Evolutionary conservation across 345 rosid species (phyloP).

Genomic region (Geranium brycei): DNA sequence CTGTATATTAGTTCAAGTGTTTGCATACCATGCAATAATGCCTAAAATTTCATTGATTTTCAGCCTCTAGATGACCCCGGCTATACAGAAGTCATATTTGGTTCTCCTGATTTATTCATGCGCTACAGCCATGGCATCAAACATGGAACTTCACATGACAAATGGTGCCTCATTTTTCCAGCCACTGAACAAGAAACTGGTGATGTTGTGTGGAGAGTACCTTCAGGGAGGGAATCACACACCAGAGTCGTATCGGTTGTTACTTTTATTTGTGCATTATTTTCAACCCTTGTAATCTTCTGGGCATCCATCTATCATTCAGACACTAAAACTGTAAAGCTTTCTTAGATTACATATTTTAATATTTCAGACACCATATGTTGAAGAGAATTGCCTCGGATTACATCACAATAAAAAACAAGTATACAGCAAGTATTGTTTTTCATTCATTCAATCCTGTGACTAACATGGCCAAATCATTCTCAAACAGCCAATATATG

Average conservation of each 20-base stretch:
- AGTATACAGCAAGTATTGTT: no score
- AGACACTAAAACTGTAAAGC: constrained; percentile 6
- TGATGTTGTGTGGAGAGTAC: constrained; percentile 40
- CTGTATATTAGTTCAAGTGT: neutral
- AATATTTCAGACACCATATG: no score
- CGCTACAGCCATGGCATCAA: constrained; percentile 14
- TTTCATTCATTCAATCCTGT: no score
- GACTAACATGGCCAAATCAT: no score
- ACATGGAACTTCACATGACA: constrained; percentile 8
- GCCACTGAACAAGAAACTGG: constrained; percentile 3
- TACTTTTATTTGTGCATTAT: constrained; percentile 31
- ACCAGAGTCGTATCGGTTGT: constrained; percentile 28
- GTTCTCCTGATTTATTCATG: constrained; percentile 44
- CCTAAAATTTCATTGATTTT: neutral
- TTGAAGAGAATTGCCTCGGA: no score
- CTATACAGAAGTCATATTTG: constrained; percentile 38
- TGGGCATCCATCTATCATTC: constrained; percentile 25
- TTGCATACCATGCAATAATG: neutral
- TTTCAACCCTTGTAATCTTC: constrained; percentile 30
- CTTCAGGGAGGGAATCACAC: constrained; percentile 41
- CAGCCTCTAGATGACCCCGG: constrained; percentile 49
- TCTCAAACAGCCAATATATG: no score
- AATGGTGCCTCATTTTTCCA: constrained; percentile 30
- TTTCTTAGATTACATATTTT: neutral
- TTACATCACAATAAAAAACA: no score